Base-by-base conservation (phyloP, 2,329 filamentous ascomycete genomes). In the Corniculantispora saksenae region DNA sequence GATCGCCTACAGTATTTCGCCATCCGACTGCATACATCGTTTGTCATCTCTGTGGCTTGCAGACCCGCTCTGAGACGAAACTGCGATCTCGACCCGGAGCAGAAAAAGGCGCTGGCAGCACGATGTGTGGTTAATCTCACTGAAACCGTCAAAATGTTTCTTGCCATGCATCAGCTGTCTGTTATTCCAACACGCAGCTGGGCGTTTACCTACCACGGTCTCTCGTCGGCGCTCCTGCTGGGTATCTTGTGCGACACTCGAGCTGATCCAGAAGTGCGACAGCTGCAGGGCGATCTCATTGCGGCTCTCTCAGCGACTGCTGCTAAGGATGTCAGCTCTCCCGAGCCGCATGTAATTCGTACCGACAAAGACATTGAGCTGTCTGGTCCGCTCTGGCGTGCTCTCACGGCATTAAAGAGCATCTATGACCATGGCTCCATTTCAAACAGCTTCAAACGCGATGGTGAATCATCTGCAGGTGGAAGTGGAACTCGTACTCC, bases 161-260 rank as follows among this genome's bases (percentile, higher is more conserved):
- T 90, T 25, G 85, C 87, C 19, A 90, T 90, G 87, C 87, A 90
- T 73, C 87, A 89, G 67, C 77, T 90, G 35, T 89, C 86, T 2
- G 84, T 88, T 10, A 89, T 89, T 55, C 87, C 87, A 1, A 90
- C 87, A 0, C 80, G 87, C 29, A 89, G 86, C 64, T 90, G 87
- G 87, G 87, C 87, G 0, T 89, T 89, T 67, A 90, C 87, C 1
- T 89, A 89, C 65, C 86, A 90, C 69, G 86, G 87, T 1, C 80
- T 90, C 9, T 89, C 87, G 10, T 90, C 87, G 0, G 87, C 87
- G 1, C 81, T 90, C 3, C 78, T 90, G 3, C 82, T 90, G 10
- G 87, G 87, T 19, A 88, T 90, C 59, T 72, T 89, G 1, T 85
- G 84, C 57, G 86, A 89, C 69, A 88, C 86, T 2, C 88, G 89